phyloP scores from a whole-genome alignment of 2,329 filamentous ascomycete species.

The Claviceps humidiphila region DNA sequence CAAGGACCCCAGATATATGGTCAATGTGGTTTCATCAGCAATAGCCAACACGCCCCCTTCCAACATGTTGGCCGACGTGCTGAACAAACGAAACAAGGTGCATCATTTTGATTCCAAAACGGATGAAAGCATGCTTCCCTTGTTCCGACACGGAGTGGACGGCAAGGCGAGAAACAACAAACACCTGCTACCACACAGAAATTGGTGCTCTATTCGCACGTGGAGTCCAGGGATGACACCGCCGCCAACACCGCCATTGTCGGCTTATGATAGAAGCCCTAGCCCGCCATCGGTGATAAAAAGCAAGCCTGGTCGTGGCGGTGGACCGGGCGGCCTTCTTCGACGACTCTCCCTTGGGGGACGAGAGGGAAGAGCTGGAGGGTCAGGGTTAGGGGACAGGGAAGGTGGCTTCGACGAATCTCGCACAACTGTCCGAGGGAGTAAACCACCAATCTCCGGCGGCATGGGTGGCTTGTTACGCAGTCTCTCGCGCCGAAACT shows the following conservation, averaged over 20 bases:
- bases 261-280: slow-evolving; percentile 30
- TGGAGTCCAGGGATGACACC: slow-evolving; percentile 72
- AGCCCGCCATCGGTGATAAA: slow-evolving; percentile 19
- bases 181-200: slow-evolving; percentile 72
- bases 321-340: slow-evolving; percentile 23
- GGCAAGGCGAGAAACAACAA: slow-evolving; percentile 86
- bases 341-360: slow-evolving; percentile 26
- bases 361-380: not conserved
- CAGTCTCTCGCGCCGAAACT: slow-evolving; percentile 26
- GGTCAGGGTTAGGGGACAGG: not conserved
- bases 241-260: slow-evolving; percentile 47
- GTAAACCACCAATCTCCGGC: slow-evolving; percentile 36
- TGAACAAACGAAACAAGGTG: slow-evolving; percentile 84
- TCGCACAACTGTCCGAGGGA: slow-evolving; percentile 25
- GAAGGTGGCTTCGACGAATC: slow-evolving; percentile 21
- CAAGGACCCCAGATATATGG: slow-evolving; percentile 90
- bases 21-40: slow-evolving; percentile 84
- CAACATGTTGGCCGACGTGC: slow-evolving; percentile 74
- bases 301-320: slow-evolving; percentile 9
- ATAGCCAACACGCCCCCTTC: slow-evolving; percentile 89
- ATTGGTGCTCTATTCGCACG: slow-evolving; percentile 87
- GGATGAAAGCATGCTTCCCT: slow-evolving; percentile 89
- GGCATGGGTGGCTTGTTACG: slow-evolving; percentile 30
- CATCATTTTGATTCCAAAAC: slow-evolving; percentile 64
- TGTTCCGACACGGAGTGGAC: slow-evolving; percentile 82